Conservation (phyloP, 352 stramenopile genomes). For the Globisporangium yorkense region DNA sequence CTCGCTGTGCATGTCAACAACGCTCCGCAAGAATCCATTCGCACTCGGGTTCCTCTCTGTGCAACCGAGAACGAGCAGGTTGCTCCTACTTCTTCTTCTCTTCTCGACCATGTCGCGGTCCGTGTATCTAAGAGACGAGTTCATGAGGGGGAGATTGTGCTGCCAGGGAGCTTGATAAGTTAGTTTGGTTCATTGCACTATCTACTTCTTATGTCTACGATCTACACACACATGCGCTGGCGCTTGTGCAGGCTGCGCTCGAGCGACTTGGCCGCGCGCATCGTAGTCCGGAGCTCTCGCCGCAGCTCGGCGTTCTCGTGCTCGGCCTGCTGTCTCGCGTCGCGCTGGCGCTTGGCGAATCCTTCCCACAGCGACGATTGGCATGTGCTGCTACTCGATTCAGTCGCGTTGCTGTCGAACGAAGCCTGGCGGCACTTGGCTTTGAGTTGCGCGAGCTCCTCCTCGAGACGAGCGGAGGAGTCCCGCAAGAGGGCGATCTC, state of each 20-base stretch:
- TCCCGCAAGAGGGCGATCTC: constrained; percentile 4
- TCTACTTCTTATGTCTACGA: background rate
- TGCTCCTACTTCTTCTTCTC: no score
- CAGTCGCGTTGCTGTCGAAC: background rate
- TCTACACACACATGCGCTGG: background rate
- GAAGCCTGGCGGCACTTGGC: background rate
- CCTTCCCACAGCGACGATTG: constrained; percentile 3
- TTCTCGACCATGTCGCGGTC: no score
- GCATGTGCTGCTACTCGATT: background rate
- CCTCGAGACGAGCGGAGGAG: background rate
- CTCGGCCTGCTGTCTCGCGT: constrained; percentile 4
- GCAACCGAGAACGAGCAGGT: background rate
- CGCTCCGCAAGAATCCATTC: background rate
- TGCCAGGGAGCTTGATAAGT: background rate
- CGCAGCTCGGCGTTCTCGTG: constrained; percentile 7
- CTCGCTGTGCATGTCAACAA: no score
- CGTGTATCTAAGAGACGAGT: no score
- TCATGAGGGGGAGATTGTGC: no score
- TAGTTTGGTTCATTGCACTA: background rate
- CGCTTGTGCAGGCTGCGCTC: constrained; percentile 6
- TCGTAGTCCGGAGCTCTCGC: background rate
- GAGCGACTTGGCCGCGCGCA: constrained; percentile 2
- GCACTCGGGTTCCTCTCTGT: background rate
- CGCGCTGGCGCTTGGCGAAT: constrained; percentile 4
- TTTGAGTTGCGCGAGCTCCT: background rate